Evolutionary conservation across 176 grass and related monocot genomes (phyloP), one percentile per base, ranked within the genome.

Genomic region (Thinopyrum elongatum): DNA sequence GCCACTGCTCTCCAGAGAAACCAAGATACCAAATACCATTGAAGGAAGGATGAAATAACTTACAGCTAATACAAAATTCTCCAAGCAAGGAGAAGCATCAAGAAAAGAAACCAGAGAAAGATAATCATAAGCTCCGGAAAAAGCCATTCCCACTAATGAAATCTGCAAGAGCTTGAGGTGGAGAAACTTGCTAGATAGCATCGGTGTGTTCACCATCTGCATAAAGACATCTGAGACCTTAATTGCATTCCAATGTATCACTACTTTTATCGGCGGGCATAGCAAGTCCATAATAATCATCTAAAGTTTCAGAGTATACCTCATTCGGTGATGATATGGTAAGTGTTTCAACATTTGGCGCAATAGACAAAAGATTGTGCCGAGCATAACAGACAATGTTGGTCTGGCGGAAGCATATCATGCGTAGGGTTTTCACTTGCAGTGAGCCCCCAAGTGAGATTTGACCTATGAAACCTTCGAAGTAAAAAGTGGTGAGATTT

Each of bases 311-410:
- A 16, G 14, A 25, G 1, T 15, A 76, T 76, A 87, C 78, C 85
- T 87, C 78, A 3, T 1, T 2, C 0, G 0, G 0, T 4, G 78
- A 81, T 10, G 5, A 2, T 22, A 80, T 65, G 4, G 0, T 2
- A 63, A 86, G 85, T 11, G n/a, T 51, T 29, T 87, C 69, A 51
- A 87, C 68, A 80, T 81, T 87, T 53, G 85, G 85, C 30, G 36
- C 63, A 35, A 12, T 49, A 33, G 26, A 47, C 14, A 60, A 23
- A 46, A 79, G 36, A 22, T 49, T 28, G 0, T 6, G 12, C 2
- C 84, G 53, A 30, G 67, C 85, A 26, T 79, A 79, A 44, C 23
- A 71, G 15, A 86, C 1, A 22, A 61, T 0, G 12, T 33, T 57
- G 35, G 76, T 6, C 68, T 22, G 11, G 4, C 0, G 1, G 12